Base-by-base conservation (phyloP, 129 eudicot species). In the Flaveria trinervia region DNA sequence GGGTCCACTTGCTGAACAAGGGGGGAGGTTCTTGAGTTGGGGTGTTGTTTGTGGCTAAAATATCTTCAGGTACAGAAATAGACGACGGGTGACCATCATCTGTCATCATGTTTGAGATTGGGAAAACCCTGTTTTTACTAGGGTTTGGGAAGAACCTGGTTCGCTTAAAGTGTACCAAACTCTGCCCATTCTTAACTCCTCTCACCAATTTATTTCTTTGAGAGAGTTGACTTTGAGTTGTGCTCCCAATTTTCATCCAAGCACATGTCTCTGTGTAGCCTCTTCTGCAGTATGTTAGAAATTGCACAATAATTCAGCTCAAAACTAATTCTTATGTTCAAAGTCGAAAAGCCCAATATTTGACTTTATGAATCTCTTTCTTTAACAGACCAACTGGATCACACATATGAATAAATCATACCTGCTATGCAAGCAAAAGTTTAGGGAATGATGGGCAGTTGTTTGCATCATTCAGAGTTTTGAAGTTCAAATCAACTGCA, bases 1-100 rank as follows among this genome's bases (percentile, higher is more conserved):
- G 98, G 70, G 97, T 77, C 98, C 98, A 93, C 70, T 80, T 88
- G 76, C 84, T 86, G 46, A 93, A 84, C 57, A 86, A 72, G 6
- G 39, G 39, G 39, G 39, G 39, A 16, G 87, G 48, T 52, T 89
- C 90, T 20, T 73, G 74, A 5, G 9, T 57, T 33, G 78, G 78
- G 7, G 72, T 30, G 12, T 70, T 73, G 25, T 71, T 84, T 76
- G 79, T 64, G 77, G 66, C 77, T 57, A 28, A 57, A 74, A 56
- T 78, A 48, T 86, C 91, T 74, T 86, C 90, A 41, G 87, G 30
- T 4, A 81, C 68, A 14, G 85, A 76, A 14, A 75, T 70, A 68
- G 72, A 71, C 12, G 78, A 43, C 1, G 88, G 77, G 71, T 79
- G 82, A 57, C 97, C 92, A 83, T 90, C 96, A 4, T 73, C 52